These are phyloP conservation scores for Rhizopus sp. DNA, from an alignment of 371 early-diverging fungal species.

Conservation along the genomic window DNA sequence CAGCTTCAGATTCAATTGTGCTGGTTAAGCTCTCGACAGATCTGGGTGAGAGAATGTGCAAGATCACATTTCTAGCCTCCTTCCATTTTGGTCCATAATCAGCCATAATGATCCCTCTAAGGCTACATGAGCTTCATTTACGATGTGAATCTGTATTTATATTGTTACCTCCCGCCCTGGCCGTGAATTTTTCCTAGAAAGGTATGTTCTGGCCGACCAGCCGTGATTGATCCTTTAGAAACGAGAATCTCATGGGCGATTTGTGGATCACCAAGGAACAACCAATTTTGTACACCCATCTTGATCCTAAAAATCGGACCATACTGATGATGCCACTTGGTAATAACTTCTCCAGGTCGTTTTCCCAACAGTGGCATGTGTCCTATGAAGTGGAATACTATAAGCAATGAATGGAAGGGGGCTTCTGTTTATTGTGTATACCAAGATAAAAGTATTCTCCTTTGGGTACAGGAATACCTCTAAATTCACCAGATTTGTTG, in stretches of 20 bases:
- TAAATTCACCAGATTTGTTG: not conserved
- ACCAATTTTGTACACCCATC: constrained; percentile 25
- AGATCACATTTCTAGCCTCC: not conserved
- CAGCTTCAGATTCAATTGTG: constrained; percentile 8
- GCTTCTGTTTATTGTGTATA: not conserved
- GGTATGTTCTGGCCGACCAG: no score
- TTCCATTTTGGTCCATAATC: not conserved
- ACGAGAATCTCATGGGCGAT: constrained; percentile 1
- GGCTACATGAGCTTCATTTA: no score
- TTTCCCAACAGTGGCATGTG: constrained; percentile 12
- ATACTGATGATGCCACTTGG: constrained; percentile 22
- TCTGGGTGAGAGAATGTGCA: constrained; percentile 7
- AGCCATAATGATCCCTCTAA: constrained; percentile 5
- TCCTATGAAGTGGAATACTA: constrained; percentile 4
- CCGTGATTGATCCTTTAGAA: not conserved
- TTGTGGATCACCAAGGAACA: constrained; percentile 18
- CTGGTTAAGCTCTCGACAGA: constrained; percentile 5
- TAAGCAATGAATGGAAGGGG: not conserved
- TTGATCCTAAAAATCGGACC: constrained; percentile 21
- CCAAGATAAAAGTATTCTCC: not conserved
- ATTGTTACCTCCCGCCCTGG: no score
- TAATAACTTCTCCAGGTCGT: constrained; percentile 8
- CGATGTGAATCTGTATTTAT: no score
- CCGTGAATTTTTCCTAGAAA: no score
- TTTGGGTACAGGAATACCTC: constrained; percentile 1